Conservation (phyloP, 129 eudicot species). For the Arctium lappa region DNA sequence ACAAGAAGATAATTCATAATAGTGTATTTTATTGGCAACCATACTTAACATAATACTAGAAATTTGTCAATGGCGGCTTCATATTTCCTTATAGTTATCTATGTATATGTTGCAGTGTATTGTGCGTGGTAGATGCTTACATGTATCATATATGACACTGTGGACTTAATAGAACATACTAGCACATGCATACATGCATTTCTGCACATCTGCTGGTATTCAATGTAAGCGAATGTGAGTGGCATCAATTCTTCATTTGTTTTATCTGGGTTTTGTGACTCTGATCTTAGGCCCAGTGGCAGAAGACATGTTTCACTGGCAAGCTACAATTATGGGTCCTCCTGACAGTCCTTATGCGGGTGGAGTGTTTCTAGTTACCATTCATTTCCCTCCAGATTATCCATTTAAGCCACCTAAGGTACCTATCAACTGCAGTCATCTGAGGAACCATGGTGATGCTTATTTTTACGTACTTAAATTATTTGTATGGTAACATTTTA, state of each 20-base stretch:
- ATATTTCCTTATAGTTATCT: neutral
- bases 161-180: neutral
- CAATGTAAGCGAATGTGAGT: neutral
- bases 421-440: neutral
- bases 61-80: neutral
- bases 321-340: conserved; percentile 77
- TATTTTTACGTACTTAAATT: neutral
- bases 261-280: conserved; percentile 4
- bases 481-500: neutral
- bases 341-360: conserved; percentile 71
- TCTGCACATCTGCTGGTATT: conserved; percentile 2
- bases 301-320: conserved; percentile 79
- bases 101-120: neutral
- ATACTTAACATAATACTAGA: neutral
- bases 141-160: neutral
- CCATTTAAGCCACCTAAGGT: conserved; percentile 81
- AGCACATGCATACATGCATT: neutral
- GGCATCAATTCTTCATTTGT: neutral
- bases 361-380: conserved; percentile 61
- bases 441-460: neutral
- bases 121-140: neutral
- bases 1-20: neutral
- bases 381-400: conserved; percentile 68
- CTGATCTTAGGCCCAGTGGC: conserved; percentile 59
- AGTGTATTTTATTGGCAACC: neutral